Percentiles rank a stretch among this genome's conserved stretches.
These are phyloP conservation scores for Neofusicoccum kwambonambiense DNA, from an alignment of 2,329 filamentous ascomycete species.

Conservation along the genomic window DNA sequence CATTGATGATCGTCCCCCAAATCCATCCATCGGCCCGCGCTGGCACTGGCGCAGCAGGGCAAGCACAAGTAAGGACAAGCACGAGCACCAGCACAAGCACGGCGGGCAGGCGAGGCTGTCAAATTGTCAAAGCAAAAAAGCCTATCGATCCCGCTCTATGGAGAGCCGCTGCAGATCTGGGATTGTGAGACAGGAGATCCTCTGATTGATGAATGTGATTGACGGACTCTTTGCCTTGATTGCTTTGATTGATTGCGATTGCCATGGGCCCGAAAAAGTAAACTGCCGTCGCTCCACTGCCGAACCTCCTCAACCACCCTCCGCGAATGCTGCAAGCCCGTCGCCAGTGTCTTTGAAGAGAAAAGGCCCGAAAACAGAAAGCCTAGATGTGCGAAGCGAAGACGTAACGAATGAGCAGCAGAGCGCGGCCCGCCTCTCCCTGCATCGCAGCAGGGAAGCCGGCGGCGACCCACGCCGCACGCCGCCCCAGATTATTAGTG, in stretches of 20 bases:
- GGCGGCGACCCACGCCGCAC: not conserved
- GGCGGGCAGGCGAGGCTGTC: not conserved
- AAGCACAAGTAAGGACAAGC: not conserved
- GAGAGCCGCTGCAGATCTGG: conserved; percentile 9
- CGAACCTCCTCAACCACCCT: not conserved
- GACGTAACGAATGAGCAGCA: conserved; percentile 9
- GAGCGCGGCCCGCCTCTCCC: not conserved
- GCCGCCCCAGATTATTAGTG: conserved; percentile 9
- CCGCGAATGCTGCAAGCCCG: not conserved
- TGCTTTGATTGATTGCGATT: conserved; percentile 5
- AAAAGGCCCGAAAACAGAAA: conserved; percentile 15
- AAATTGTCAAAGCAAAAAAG: not conserved
- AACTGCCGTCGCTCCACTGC: conserved; percentile 9
- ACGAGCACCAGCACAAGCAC: not conserved
- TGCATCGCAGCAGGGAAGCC: not conserved
- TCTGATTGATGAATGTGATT: conserved; percentile 1
- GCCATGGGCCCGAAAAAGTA: conserved; percentile 7
- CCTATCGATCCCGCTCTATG: conserved; percentile 1
- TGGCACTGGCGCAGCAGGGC: conserved; percentile 7
- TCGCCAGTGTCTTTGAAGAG: conserved; percentile 1
- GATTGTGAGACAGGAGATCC: not conserved
- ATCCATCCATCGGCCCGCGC: conserved; percentile 9
- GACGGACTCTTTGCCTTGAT: not conserved
- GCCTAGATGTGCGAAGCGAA: conserved; percentile 9
- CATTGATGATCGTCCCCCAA: conserved; percentile 8